These are phyloP conservation scores for Fraxinus greggii DNA, from an alignment of 305 asterid genomes.

Conservation along the genomic window DNA sequence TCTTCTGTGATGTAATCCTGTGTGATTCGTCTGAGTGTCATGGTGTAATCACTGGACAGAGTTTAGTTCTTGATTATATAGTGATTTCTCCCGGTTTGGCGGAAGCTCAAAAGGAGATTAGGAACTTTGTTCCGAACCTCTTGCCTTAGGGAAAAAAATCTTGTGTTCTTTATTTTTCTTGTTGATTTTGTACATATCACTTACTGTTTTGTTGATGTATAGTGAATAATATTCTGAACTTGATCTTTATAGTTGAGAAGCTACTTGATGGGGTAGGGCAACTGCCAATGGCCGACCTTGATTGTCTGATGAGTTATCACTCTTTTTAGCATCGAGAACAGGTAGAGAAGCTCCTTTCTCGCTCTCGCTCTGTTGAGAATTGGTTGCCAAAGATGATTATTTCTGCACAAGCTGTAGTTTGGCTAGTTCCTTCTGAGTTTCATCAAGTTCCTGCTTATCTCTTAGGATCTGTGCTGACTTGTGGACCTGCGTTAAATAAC, in stretches of 20 bases:
- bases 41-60: no score
- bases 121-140: no score
- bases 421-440: conserved; percentile 83
- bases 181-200: no score
- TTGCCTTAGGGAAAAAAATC: no score
- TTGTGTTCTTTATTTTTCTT: no score
- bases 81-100: no score
- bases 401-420: conserved; percentile 76
- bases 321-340: conserved; percentile 45
- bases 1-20: no score
- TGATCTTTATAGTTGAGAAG: background rate
- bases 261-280: conserved; percentile 63
- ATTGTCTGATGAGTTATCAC: conserved; percentile 43
- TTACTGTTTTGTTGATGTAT: no score
- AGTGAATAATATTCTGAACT: no score
- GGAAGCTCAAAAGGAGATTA: no score
- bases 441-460: conserved; percentile 92
- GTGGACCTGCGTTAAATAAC: conserved; percentile 61
- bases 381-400: conserved; percentile 51
- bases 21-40: no score
- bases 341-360: conserved; percentile 50
- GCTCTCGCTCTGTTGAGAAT: conserved; percentile 47
- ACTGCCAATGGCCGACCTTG: conserved; percentile 69
- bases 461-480: conserved; percentile 84
- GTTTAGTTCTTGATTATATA: no score